Percentiles rank a stretch among this genome's conserved stretches.
Conservation (phyloP, 1,284 basidiomycete genomes). For the Naganishia sp. region DNA sequence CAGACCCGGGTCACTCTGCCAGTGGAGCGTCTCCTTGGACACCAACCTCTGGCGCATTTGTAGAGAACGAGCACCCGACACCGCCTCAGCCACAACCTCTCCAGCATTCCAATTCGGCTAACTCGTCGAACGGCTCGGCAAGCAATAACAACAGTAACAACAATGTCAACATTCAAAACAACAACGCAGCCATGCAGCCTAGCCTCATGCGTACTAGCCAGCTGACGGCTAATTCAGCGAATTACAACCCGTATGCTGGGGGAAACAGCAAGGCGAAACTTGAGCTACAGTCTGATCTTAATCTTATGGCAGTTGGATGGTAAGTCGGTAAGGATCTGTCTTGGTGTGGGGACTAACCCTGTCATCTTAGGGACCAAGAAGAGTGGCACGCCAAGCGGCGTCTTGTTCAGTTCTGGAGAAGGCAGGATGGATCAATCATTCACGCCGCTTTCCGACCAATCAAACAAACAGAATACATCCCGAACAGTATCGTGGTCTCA, state of each 20-base stretch:
- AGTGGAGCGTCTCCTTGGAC: slow-evolving; percentile 9
- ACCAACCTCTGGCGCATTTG: slow-evolving; percentile 5
- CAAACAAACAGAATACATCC: slow-evolving; percentile 54
- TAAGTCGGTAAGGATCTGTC: slow-evolving; percentile 37
- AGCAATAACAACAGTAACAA: slow-evolving; percentile 1
- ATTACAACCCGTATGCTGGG: slow-evolving; percentile 37
- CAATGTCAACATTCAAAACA: no score
- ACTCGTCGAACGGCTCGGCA: background rate
- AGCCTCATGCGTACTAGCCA: slow-evolving; percentile 50
- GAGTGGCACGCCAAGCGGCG: slow-evolving; percentile 58
- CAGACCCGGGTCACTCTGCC: background rate
- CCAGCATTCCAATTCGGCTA: slow-evolving; percentile 15
- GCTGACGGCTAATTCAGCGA: slow-evolving; percentile 35
- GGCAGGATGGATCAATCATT: slow-evolving; percentile 58
- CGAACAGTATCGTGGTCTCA: slow-evolving; percentile 62
- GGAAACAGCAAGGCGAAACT: slow-evolving; percentile 46
- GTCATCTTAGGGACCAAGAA: slow-evolving; percentile 50
- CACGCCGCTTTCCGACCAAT: slow-evolving; percentile 57
- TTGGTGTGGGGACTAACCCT: background rate
- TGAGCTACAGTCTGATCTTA: slow-evolving; percentile 56
- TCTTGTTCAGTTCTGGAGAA: slow-evolving; percentile 59
- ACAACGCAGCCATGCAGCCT: slow-evolving; percentile 38
- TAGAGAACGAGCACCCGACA: slow-evolving; percentile 5
- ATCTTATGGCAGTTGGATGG: slow-evolving; percentile 59
- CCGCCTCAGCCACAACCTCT: slow-evolving; percentile 30